Evolutionary conservation across 2,329 filamentous ascomycete genomes (phyloP).

Genomic region (Trichoderma cornu-damae): DNA sequence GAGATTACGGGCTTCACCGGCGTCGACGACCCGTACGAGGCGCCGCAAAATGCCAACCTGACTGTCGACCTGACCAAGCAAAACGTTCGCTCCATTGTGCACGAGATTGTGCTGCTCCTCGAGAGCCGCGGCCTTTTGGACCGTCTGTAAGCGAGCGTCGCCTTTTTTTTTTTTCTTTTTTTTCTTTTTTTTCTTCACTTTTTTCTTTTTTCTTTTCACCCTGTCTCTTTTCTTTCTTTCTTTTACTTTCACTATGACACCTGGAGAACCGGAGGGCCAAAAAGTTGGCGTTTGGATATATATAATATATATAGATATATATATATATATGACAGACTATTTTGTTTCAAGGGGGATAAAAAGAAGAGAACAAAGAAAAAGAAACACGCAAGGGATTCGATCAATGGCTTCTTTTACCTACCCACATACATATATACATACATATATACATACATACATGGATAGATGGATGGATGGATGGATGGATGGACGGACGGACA

Average conservation of each 20-base stretch:
- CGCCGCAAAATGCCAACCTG: slow-evolving; percentile 73
- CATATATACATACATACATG: too few relatives aligned
- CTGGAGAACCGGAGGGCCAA: background rate
- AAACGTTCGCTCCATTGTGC: slow-evolving; percentile 85
- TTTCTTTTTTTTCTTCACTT: background rate
- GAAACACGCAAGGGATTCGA: background rate
- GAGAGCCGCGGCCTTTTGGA: slow-evolving; percentile 88
- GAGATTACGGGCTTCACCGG: slow-evolving; percentile 98
- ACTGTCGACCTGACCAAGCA: slow-evolving; percentile 81
- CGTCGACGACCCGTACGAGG: slow-evolving; percentile 95
- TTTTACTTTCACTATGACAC: background rate
- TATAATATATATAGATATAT: too few relatives aligned
- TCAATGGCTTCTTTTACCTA: background rate
- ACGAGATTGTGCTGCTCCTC: slow-evolving; percentile 90
- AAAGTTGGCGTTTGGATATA: slow-evolving; percentile 11
- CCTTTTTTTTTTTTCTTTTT: background rate
- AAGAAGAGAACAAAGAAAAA: too few relatives aligned
- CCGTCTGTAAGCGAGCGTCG: slow-evolving; percentile 43
- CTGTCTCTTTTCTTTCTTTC: background rate
- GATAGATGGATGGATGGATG: too few relatives aligned
- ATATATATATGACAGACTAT: too few relatives aligned
- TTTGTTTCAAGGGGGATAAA: too few relatives aligned
- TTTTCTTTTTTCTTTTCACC: background rate
- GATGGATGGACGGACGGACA: too few relatives aligned
- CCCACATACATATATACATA: too few relatives aligned